Evolutionary conservation across 192 early-diverging fungal species (phyloP), one percentile per base, ranked within the genome.

Genomic region (Allomyces javanicus): DNA sequence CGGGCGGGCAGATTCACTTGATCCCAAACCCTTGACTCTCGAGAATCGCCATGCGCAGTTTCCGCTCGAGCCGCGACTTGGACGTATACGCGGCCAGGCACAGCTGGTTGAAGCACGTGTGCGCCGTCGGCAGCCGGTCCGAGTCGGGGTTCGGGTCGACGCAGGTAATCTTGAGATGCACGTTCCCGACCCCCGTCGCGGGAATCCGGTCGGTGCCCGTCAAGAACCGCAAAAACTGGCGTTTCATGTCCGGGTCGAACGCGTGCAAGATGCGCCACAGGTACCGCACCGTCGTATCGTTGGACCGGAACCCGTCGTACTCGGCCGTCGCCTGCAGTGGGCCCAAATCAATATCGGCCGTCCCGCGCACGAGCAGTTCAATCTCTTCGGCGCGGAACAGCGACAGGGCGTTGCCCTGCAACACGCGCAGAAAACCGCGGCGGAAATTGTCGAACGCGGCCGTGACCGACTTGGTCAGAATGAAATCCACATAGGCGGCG

Each of bases 91-190:
- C 89, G 43, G 83, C 88, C 5, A 96, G 75, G 64, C 93, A 80
- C 58, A 96, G 74, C 11, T 89, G 87, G 73, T 94, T 94, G 70
- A 89, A 94, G 74, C 93, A 96, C 0, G 93, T 96, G 68, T 94
- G 92, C 9, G 92, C 88, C 3, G 91, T 91, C 12, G 93, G 93
- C 62, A 96, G 71, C 25, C 92, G 85, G 64, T 88, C 88, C 33
- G 85, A 85, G 71, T 93, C 90, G 6, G 81, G 84, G 21, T 89
- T 90, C 55, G 92, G 91, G 72, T 88, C 87, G 19, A 87, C 85
- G 70, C 93, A 86, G 1, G 92, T 83, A 77, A 94, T 92, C 62
- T 88, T 58, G 50, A 58, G 12, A 40, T 40, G 83, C 64, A 94
- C 67, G 66, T 93, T 89, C 61, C 86, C 81, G 17, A 93, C 73